These are phyloP conservation scores for Sporothrix schenckii DNA, from an alignment of 2,329 filamentous ascomycete species.

Conservation along the genomic window DNA sequence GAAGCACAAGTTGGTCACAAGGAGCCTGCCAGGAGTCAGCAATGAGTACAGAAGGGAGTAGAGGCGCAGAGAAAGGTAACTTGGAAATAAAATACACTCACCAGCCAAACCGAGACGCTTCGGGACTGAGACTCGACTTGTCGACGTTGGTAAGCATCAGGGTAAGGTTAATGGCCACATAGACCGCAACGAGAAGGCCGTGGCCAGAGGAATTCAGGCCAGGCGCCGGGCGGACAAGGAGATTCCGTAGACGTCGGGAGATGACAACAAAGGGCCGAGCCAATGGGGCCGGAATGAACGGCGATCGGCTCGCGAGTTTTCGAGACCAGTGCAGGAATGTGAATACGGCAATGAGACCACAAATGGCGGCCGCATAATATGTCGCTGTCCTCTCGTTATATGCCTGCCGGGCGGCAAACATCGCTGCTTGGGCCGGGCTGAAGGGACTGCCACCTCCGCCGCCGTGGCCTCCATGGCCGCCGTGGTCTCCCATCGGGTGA, in stretches of 20 bases:
- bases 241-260: slow-evolving; percentile 39
- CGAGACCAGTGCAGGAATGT: slow-evolving; percentile 42
- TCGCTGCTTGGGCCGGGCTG: neutral
- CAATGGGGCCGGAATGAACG: slow-evolving; percentile 33
- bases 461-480: slow-evolving; percentile 6
- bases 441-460: neutral
- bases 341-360: slow-evolving; percentile 41
- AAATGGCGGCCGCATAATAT: slow-evolving; percentile 36
- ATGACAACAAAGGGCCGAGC: slow-evolving; percentile 38
- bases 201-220: slow-evolving; percentile 44
- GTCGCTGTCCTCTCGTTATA: slow-evolving; percentile 31
- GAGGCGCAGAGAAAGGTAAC: neutral
- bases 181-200: slow-evolving; percentile 41
- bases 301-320: slow-evolving; percentile 36
- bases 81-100: slow-evolving; percentile 33
- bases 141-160: slow-evolving; percentile 42
- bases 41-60: neutral
- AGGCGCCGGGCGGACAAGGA: slow-evolving; percentile 41
- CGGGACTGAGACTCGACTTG: slow-evolving; percentile 33
- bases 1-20: slow-evolving; percentile 52
- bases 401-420: slow-evolving; percentile 15
- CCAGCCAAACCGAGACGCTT: slow-evolving; percentile 43
- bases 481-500: neutral
- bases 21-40: slow-evolving; percentile 38
- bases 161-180: slow-evolving; percentile 41